phyloP scores from a whole-genome alignment of 2,329 filamentous ascomycete genomes.

The Drechslerella stenobrocha region DNA sequence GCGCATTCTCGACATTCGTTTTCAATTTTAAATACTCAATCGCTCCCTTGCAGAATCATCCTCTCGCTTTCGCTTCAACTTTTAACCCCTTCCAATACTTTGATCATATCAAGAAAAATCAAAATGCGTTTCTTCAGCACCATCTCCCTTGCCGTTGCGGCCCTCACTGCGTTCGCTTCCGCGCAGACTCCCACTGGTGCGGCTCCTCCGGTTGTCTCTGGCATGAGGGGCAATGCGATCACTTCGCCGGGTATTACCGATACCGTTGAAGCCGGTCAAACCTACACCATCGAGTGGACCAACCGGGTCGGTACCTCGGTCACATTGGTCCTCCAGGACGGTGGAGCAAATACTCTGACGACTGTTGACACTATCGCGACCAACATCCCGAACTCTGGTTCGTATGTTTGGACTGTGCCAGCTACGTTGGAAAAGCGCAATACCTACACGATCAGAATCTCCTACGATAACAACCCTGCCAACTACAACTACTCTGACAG shows the following conservation, averaged over 20 bases:
- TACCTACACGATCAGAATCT: conserved; percentile 38
- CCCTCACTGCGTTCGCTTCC: conserved; percentile 23
- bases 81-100: conserved; percentile 5
- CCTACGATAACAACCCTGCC: conserved; percentile 26
- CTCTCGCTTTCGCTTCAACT: conserved; percentile 17
- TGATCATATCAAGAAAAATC: conserved; percentile 26
- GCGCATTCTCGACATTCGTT: conserved; percentile 46
- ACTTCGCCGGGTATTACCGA: conserved; percentile 6
- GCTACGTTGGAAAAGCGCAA: conserved; percentile 4
- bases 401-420: conserved; percentile 30
- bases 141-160: conserved; percentile 32
- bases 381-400: conserved; percentile 12
- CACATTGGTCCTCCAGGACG: conserved; percentile 24
- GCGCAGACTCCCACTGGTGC: conserved; percentile 14
- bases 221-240: conserved; percentile 15
- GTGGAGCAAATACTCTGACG: conserved; percentile 4
- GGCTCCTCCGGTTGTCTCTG: too few species aligned
- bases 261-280: conserved; percentile 9
- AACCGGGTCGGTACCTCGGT: conserved; percentile 10
- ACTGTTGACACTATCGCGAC: conserved; percentile 17
- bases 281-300: conserved; percentile 23
- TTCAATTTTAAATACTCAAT: conserved; percentile 5
- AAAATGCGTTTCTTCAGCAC: conserved; percentile 47
- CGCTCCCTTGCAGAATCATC: conserved; percentile 13
- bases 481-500: conserved; percentile 47